Evolutionary conservation across 2,329 filamentous ascomycete genomes (phyloP).

Genomic region (Didymella pomorum): DNA sequence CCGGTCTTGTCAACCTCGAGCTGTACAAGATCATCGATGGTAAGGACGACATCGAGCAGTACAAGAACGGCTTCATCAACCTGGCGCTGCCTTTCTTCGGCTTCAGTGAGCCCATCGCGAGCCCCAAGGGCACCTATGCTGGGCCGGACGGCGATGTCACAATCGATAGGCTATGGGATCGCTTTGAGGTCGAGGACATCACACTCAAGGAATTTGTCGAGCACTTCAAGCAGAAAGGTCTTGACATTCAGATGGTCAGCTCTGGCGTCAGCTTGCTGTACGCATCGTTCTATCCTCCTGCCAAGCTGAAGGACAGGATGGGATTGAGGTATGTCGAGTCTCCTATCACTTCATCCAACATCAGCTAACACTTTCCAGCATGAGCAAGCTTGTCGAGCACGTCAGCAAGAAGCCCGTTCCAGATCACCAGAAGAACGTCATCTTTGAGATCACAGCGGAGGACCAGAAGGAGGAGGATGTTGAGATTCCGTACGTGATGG

Average conservation of each 20-base stretch:
- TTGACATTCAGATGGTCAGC: slow-evolving; percentile 90
- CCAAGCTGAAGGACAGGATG: slow-evolving; percentile 83
- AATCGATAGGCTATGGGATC: slow-evolving; percentile 97
- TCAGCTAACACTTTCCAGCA: slow-evolving; percentile 60
- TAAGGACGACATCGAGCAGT: slow-evolving; percentile 96
- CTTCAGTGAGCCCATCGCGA: slow-evolving; percentile 95
- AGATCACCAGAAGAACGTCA: slow-evolving; percentile 90
- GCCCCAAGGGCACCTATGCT: slow-evolving; percentile 89
- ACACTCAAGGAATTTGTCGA: slow-evolving; percentile 85
- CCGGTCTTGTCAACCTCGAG: slow-evolving; percentile 89
- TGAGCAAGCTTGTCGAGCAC: slow-evolving; percentile 85
- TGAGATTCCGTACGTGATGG: slow-evolving; percentile 95
- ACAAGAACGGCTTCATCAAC: slow-evolving; percentile 99
- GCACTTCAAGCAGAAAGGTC: slow-evolving; percentile 78
- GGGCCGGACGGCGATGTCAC: slow-evolving; percentile 78
- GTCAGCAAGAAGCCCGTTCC: slow-evolving; percentile 94
- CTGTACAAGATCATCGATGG: slow-evolving; percentile 96
- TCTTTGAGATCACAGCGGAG: slow-evolving; percentile 92
- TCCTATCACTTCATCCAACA: background rate
- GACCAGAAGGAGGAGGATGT: slow-evolving; percentile 91
- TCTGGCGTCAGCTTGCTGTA: slow-evolving; percentile 97
- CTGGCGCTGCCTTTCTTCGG: slow-evolving; percentile 96
- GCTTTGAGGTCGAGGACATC: slow-evolving; percentile 88
- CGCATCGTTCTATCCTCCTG: slow-evolving; percentile 87
- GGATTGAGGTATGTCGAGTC: slow-evolving; percentile 67